Evolutionary conservation across 495 filamentous ascomycete genomes (phyloP), one percentile per base, ranked within the genome.

Genomic region (Neurospora sp.): DNA sequence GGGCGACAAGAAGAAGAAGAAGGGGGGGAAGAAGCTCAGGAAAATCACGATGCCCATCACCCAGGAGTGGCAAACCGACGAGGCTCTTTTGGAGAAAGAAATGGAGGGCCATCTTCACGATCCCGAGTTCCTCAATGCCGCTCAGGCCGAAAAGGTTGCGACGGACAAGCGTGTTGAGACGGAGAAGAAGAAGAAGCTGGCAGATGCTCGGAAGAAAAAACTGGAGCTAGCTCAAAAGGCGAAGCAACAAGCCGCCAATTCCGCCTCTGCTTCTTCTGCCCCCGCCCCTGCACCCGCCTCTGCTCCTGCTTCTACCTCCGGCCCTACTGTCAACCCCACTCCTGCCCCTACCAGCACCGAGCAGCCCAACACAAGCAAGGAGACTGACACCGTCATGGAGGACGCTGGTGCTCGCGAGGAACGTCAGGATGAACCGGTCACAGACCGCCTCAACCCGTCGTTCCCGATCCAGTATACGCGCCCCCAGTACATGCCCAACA

Each of bases 31-130:
- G 69, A 76, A 76, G 11, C 46, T 70, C 59, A 76, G 69, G 75
- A 77, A 70, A 31, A 69, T 59, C 22, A 70, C 39, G 3, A 74
- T 85, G 69, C 78, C 73, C 37, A 82, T 83, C 71, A 79, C 85
- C 42, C 78, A 84, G 3, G 85, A 81, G 59, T 88, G 86, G 86
- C 81, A 84, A 73, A 74, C 76, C 40, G 84, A 84, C 41, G 86
- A 89, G 73, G 78, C 78, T 7, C 80, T 79, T 11, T 76, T 89
- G 1, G 85, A 87, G 44, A 70, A 79, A 22, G 84, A 89, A 73
- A 86, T 90, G 77, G 85, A 87, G 2, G 79, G 79, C 12, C 85
- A 84, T 44, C 75, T 85, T 10, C 76, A 81, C 20, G 83, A 88
- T 59, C 83, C 85, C 12, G 80, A 81, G 20, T 77, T 84, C 14